Evolutionary conservation across 23 red algal species (phyloP).

Genomic region (Rhodosorus marinus): DNA sequence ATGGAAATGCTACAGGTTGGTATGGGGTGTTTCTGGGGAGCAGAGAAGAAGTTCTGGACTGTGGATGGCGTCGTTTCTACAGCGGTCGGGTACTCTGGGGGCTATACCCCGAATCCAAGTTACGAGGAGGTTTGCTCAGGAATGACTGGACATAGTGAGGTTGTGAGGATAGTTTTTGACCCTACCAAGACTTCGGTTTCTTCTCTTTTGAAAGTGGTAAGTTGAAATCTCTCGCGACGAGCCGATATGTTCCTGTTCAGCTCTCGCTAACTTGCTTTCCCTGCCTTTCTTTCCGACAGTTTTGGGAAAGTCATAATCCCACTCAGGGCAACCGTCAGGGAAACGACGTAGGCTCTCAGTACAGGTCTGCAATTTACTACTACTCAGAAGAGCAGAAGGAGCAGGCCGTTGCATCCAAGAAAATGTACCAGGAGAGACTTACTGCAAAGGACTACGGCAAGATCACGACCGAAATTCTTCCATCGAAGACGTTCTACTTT

Average conservation of each 20-base stretch:
- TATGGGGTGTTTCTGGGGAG: constrained; percentile 72
- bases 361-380: constrained; percentile 14
- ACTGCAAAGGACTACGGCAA: too few relatives aligned
- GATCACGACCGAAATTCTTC: not conserved
- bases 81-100: constrained; percentile 85
- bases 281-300: too few relatives aligned
- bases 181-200: constrained; percentile 1
- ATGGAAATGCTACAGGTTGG: constrained; percentile 11
- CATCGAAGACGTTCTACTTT: not conserved
- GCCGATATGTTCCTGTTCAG: too few relatives aligned
- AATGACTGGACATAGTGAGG: constrained; percentile 69
- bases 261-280: too few relatives aligned
- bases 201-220: not conserved
- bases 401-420: too few relatives aligned
- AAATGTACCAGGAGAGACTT: too few relatives aligned
- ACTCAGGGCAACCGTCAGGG: constrained; percentile 75
- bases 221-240: too few relatives aligned
- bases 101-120: constrained; percentile 27
- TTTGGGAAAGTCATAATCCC: constrained; percentile 71
- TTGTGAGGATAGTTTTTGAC: constrained; percentile 20
- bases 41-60: constrained; percentile 65
- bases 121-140: constrained; percentile 70
- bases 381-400: too few relatives aligned
- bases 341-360: constrained; percentile 89
- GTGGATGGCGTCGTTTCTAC: constrained; percentile 53